Conservation (phyloP, 768 basidiomycete species). For the Phaeotremella skinneri region DNA sequence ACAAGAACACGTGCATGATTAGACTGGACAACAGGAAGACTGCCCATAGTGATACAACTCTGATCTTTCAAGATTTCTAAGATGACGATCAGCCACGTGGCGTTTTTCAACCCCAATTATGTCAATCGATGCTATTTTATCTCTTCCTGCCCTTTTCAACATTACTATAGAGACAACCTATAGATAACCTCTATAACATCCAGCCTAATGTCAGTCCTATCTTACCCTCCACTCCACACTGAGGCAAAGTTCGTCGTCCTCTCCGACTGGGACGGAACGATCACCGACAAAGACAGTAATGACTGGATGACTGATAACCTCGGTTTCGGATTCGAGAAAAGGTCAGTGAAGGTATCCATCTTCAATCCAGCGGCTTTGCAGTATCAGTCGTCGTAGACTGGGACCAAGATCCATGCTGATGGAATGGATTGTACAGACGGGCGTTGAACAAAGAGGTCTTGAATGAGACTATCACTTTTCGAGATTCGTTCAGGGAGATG, state of each 20-base stretch:
- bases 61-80: no score
- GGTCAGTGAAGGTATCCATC: slow-evolving; percentile 48
- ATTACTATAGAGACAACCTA: no score
- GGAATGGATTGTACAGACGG: slow-evolving; percentile 49
- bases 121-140: no score
- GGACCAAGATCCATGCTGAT: slow-evolving; percentile 3
- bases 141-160: neutral
- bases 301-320: slow-evolving; percentile 90
- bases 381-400: neutral
- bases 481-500: slow-evolving; percentile 86
- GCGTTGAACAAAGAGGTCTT: slow-evolving; percentile 72
- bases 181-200: neutral
- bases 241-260: slow-evolving; percentile 82
- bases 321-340: slow-evolving; percentile 73
- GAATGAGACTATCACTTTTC: slow-evolving; percentile 66
- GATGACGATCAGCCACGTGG: no score
- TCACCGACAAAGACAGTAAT: slow-evolving; percentile 88
- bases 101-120: no score
- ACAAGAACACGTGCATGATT: no score
- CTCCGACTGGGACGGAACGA: slow-evolving; percentile 84
- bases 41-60: no score
- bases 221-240: slow-evolving; percentile 73
- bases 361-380: neutral
- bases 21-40: no score
- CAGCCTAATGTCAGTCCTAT: slow-evolving; percentile 56